These are phyloP conservation scores for Protomyces inouyei DNA, from an alignment of 1,139 yeast species.

Conservation along the genomic window DNA sequence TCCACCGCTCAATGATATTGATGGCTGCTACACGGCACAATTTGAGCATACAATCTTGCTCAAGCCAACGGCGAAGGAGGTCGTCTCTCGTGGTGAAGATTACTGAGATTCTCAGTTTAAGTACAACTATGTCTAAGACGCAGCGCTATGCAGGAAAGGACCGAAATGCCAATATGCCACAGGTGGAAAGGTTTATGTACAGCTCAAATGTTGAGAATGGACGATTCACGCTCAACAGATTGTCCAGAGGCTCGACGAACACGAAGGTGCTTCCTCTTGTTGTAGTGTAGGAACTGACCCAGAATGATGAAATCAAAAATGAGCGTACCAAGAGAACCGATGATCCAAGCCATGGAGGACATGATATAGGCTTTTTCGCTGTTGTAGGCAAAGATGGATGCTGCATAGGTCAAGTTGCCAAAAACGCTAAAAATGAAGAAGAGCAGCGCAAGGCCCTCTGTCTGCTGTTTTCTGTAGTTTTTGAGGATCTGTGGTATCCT, in stretches of 20 bases:
- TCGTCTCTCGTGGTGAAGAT: slow-evolving; percentile 92
- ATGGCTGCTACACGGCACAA: slow-evolving; percentile 92
- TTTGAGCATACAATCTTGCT: slow-evolving; percentile 88
- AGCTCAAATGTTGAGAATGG: background rate
- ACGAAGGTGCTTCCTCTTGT: background rate
- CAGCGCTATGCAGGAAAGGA: background rate
- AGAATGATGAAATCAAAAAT: slow-evolving; percentile 10
- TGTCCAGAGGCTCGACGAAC: background rate
- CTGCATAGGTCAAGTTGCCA: slow-evolving; percentile 73
- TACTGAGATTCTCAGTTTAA: slow-evolving; percentile 44
- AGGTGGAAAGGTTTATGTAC: background rate
- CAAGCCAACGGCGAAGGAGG: slow-evolving; percentile 89
- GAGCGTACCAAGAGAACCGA: slow-evolving; percentile 21
- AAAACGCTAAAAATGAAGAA: slow-evolving; percentile 72
- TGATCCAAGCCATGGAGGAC: slow-evolving; percentile 14
- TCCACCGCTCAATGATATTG: slow-evolving; percentile 87
- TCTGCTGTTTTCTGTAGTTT: slow-evolving; percentile 63
- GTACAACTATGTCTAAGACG: background rate
- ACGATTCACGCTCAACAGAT: background rate
- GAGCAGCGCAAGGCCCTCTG: slow-evolving; percentile 61
- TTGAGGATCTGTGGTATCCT: slow-evolving; percentile 74
- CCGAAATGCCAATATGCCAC: background rate
- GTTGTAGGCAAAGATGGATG: slow-evolving; percentile 51
- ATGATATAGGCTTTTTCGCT: background rate
- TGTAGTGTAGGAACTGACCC: slow-evolving; percentile 9